Base-by-base conservation (phyloP, 2,329 filamentous ascomycete species). In the Stachybotrys echinatus region DNA sequence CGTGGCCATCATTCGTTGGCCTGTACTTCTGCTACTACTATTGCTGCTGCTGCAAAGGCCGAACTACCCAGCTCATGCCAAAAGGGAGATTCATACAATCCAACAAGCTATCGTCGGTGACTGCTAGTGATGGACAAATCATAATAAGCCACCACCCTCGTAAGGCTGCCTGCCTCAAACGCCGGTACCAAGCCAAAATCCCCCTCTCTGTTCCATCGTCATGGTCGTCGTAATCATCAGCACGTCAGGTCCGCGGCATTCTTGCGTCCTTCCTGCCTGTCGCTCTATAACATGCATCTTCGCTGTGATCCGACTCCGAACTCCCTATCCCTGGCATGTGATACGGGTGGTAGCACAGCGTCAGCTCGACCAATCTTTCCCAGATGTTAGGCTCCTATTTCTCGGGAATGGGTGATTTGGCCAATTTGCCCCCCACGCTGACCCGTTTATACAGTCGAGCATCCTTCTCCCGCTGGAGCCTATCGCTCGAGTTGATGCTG, bases 401-500 rank as follows among this genome's bases (percentile, higher is more conserved):
- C 69, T 84, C 80, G 59, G 80, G 79, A 65, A 84, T 84, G 60
- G 80, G 78, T 59, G 77, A 78, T 68, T 78, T 83, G 53, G 83
- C 83, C 63, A 92, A 76, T 57, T 87, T 77, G 45, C 88, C 88
- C 44, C 88, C 88, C 22, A 85, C 88, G 64, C 88, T 91, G 54
- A 89, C 84, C 53, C 88, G 79, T 73, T 94, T 94, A 66, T 90
- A 86, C 52, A 92, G 67, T 53, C 84, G 83, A 21, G 77, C 71
- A 59, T 91, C 86, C 61, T 78, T 82, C 58, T 90, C 86, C 39
- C 76, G 76, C 51, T 80, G 75, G 48, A 80, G 64, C 56, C 72
- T 75, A 47, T 83, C 80, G 48, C 17, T 20, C 10, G 38, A 40
- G n/a, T 65, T 68, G 8, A 69, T 60, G 51, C 67, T 70, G 47